Conservation (phyloP, 2,329 filamentous ascomycete genomes). For the Fusarium sulawesiense region DNA sequence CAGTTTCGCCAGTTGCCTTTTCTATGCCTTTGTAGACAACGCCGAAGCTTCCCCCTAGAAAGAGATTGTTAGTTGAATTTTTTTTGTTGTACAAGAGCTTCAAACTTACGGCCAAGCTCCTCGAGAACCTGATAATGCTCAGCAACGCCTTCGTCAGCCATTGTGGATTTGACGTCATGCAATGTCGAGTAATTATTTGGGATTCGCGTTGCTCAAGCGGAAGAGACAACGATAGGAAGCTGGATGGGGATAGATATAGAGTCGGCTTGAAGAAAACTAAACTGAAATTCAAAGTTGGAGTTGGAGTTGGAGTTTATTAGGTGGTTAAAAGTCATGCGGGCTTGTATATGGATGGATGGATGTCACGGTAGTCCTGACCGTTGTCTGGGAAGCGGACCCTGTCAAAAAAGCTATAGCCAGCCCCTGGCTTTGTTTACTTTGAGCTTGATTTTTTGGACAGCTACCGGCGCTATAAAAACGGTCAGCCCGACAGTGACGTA, state of each 20-base stretch:
- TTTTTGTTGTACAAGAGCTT: not conserved
- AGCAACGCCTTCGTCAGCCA: constrained; percentile 76
- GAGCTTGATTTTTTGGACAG: constrained; percentile 51
- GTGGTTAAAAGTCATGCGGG: constrained; percentile 38
- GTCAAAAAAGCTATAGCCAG: constrained; percentile 41
- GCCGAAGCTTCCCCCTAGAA: constrained; percentile 91
- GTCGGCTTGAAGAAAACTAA: constrained; percentile 6
- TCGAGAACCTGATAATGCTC: constrained; percentile 94
- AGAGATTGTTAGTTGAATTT: constrained; percentile 17
- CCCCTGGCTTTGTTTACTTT: constrained; percentile 55
- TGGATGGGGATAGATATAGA: constrained; percentile 2
- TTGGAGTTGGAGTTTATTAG: constrained; percentile 37
- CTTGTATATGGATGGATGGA: not conserved
- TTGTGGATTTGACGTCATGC: constrained; percentile 51
- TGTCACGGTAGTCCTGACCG: constrained; percentile 38
- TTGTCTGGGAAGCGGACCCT: constrained; percentile 52
- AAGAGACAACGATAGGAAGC: constrained; percentile 17
- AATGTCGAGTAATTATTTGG: constrained; percentile 28
- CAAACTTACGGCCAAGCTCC: constrained; percentile 87
- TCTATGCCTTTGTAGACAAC: constrained; percentile 98
- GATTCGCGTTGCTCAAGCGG: constrained; percentile 17
- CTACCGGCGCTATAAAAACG: constrained; percentile 15
- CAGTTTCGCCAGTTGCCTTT: constrained; percentile 87
- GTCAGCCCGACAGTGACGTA: constrained; percentile 22
- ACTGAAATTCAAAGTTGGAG: constrained; percentile 25